phyloP scores from a whole-genome alignment of 495 filamentous ascomycete genomes.

The Peziza echinospora region DNA sequence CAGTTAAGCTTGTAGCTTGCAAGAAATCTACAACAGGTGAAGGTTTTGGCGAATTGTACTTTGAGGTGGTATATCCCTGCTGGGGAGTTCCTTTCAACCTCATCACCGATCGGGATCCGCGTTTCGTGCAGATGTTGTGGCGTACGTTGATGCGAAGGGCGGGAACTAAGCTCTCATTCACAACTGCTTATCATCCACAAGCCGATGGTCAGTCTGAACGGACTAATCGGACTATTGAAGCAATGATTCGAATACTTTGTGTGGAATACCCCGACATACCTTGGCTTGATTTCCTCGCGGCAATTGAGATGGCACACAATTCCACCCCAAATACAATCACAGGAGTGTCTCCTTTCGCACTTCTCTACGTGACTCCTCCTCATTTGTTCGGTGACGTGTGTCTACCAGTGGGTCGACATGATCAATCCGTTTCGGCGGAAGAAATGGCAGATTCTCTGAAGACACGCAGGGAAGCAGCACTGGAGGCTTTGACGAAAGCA shows the following conservation, averaged over 20 bases:
- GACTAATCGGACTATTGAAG: not conserved
- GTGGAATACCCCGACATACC: not conserved
- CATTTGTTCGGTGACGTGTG: not conserved
- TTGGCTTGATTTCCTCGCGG: not conserved
- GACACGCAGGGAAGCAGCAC: not conserved
- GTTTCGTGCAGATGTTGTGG: not conserved
- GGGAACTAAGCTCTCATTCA: not conserved
- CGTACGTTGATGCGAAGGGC: not conserved
- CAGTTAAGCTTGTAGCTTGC: not conserved
- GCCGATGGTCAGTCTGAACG: not conserved
- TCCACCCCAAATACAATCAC: not conserved
- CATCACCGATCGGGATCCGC: not conserved
- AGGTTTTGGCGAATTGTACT: not conserved
- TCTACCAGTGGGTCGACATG: not conserved
- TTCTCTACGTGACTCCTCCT: not conserved
- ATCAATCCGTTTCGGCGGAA: not conserved
- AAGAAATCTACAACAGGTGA: not conserved
- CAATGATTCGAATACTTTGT: not conserved
- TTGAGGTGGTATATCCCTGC: not conserved
- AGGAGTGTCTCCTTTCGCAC: not conserved
- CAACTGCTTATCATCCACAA: not conserved
- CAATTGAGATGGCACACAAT: not conserved
- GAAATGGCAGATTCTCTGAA: not conserved
- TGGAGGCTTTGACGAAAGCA: not conserved
- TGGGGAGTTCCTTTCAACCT: not conserved